Evolutionary conservation across 768 basidiomycete genomes (phyloP), one percentile per base, ranked within the genome.

Genomic region (Russula olivacea): DNA sequence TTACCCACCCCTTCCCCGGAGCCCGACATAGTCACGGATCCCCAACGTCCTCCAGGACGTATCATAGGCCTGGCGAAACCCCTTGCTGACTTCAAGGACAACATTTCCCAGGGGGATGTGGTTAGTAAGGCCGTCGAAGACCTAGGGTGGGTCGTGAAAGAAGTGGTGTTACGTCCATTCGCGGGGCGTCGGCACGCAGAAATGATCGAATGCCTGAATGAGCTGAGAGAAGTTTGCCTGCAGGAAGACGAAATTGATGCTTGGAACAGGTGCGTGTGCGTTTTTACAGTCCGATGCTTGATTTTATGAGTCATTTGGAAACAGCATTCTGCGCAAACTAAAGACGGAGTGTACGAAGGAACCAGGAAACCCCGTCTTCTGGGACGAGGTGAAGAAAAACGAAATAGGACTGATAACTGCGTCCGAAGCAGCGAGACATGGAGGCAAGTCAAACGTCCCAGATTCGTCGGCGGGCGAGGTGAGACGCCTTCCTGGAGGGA

Each of bases 71-170:
- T 78, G 43, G 83, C 86, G 0, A 78, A 79, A 66, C 93, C 93
- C 1, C 76, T 95, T 56, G 76, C 77, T 51, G 93, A 96, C 73
- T 97, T 95, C 76, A 76, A 77, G 63, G 76, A 79, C 68, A 89
- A 91, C 70, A 75, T 90, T 38, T 79, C 77, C 30, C 80, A 80
- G 58, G 91, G 91, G 0, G 92, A 93, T 72, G 76, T 93, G 21
- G 90, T 94, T 43, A 83, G 81, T 15, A 93, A 95, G 74, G 92
- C 91, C 0, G 88, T 93, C 9, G 85, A 88, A 68, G 93, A 94
- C 72, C 73, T 95, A 52, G 83, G 80, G 14, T 78, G 72, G 17
- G 86, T 93, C 11, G 82, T 94, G 50, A 77, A 78, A 61, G 88
- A 92, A 71, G 81, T 93, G 48, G 78, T 89, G 11, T 72, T 81